Evolutionary conservation across 1,284 basidiomycete genomes (phyloP).

Genomic region (Malassezia globosa): DNA sequence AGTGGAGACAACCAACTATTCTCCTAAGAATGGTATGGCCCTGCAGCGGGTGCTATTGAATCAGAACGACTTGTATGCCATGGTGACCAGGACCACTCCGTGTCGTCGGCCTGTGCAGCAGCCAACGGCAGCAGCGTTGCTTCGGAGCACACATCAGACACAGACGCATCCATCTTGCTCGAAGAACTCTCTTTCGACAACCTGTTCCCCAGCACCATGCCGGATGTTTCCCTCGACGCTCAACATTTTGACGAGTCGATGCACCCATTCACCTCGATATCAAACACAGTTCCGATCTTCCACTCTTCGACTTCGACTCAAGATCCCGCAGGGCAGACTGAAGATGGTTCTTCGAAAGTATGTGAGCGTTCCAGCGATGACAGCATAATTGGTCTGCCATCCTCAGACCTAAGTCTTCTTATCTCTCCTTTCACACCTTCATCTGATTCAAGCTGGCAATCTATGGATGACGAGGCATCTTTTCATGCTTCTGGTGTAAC

Average conservation of each 20-base stretch:
- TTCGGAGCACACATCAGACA: not conserved
- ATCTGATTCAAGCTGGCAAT: too few species aligned
- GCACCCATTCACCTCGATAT: not conserved
- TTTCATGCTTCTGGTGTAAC: not conserved
- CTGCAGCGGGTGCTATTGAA: slow-evolving; percentile 38
- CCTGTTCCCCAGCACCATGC: not conserved
- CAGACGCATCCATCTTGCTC: slow-evolving; percentile 10
- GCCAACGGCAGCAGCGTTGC: slow-evolving; percentile 38
- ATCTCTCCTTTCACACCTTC: not conserved
- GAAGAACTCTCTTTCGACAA: not conserved
- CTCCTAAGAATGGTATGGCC: slow-evolving; percentile 25
- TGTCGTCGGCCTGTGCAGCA: slow-evolving; percentile 19
- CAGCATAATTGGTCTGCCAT: not conserved
- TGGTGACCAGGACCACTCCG: slow-evolving; percentile 7
- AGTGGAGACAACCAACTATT: slow-evolving; percentile 42
- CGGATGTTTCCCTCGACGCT: not conserved
- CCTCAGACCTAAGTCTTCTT: not conserved
- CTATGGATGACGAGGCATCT: too few species aligned
- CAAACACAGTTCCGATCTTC: not conserved
- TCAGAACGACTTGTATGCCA: slow-evolving; percentile 18
- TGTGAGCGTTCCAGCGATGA: not conserved
- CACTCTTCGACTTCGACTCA: slow-evolving; percentile 26
- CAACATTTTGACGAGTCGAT: not conserved
- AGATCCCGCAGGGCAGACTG: slow-evolving; percentile 16
- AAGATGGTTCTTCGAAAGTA: slow-evolving; percentile 1